Conservation (phyloP, 1,139 yeast species). For the Yamadazyma atmosphaerica region DNA sequence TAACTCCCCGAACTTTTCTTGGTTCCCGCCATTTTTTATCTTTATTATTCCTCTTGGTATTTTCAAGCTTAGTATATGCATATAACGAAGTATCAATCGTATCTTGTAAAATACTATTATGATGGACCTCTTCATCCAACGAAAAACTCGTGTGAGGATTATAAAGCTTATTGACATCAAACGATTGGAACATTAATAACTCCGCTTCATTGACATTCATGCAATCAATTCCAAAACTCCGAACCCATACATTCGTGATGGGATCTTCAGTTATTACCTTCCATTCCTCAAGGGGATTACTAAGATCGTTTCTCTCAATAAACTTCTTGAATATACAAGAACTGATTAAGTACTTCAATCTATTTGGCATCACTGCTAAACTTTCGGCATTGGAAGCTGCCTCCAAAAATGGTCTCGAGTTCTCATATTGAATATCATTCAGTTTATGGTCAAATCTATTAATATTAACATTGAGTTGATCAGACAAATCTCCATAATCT, state of each 20-base stretch:
- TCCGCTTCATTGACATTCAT: constrained; percentile 56
- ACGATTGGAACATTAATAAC: constrained; percentile 37
- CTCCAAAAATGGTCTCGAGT: constrained; percentile 27
- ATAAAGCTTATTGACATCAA: constrained; percentile 33
- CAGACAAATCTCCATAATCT: constrained; percentile 7
- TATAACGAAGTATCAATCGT: constrained; percentile 41
- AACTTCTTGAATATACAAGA: constrained; percentile 50
- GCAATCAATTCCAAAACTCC: constrained; percentile 52
- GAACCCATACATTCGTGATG: constrained; percentile 54
- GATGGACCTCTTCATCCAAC: constrained; percentile 22
- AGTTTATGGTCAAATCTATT: constrained; percentile 9
- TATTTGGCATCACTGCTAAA: constrained; percentile 48
- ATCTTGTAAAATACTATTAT: constrained; percentile 33
- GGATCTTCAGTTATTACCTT: constrained; percentile 55
- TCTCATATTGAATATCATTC: constrained; percentile 37
- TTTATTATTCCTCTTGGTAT: constrained; percentile 1
- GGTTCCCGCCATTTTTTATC: not conserved
- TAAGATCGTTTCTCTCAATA: constrained; percentile 25
- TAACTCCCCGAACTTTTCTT: constrained; percentile 18
- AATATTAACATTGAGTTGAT: constrained; percentile 1
- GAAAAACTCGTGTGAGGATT: constrained; percentile 32
- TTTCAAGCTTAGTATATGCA: constrained; percentile 18
- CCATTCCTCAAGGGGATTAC: constrained; percentile 39
- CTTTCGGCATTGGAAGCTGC: constrained; percentile 30
- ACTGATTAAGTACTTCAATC: constrained; percentile 50